Conservation (phyloP, 176 grass and related monocot genomes). For the Oryza nivara region DNA sequence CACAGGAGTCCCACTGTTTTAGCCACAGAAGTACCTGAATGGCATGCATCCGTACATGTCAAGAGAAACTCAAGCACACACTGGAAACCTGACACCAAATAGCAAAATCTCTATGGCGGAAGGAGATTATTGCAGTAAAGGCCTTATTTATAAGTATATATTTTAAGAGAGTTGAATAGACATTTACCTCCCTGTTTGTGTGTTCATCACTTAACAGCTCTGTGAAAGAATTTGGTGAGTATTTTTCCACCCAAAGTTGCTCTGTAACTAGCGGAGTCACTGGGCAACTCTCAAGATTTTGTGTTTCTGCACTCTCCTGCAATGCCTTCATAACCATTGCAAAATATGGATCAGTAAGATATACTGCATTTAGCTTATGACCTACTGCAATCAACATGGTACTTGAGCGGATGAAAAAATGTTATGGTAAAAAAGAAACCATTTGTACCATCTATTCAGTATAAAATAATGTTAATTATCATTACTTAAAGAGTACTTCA, state of each 20-base stretch:
- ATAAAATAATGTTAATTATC: constrained; percentile 5
- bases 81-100: neutral
- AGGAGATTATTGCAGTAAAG: constrained; percentile 20
- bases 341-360: constrained; percentile 26
- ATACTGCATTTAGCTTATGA: constrained; percentile 2
- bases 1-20: constrained; percentile 96
- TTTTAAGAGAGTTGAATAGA: constrained; percentile 28
- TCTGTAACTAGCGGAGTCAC: constrained; percentile 55
- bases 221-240: constrained; percentile 84
- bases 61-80: constrained; percentile 21
- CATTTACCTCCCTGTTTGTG: constrained; percentile 85
- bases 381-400: constrained; percentile 12
- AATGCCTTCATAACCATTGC: constrained; percentile 61
- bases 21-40: constrained; percentile 87
- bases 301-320: constrained; percentile 61
- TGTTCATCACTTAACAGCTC: constrained; percentile 94
- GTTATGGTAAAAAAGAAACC: neutral
- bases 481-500: neutral
- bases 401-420: neutral
- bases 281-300: constrained; percentile 35
- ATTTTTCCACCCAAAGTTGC: constrained; percentile 96
- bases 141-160: neutral
- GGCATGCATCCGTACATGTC: neutral
- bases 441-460: constrained; percentile 6
- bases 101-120: constrained; percentile 2